Evolutionary conservation across 1,284 basidiomycete genomes (phyloP), one percentile per base, ranked within the genome.

Genomic region (Moniliella sp.): DNA sequence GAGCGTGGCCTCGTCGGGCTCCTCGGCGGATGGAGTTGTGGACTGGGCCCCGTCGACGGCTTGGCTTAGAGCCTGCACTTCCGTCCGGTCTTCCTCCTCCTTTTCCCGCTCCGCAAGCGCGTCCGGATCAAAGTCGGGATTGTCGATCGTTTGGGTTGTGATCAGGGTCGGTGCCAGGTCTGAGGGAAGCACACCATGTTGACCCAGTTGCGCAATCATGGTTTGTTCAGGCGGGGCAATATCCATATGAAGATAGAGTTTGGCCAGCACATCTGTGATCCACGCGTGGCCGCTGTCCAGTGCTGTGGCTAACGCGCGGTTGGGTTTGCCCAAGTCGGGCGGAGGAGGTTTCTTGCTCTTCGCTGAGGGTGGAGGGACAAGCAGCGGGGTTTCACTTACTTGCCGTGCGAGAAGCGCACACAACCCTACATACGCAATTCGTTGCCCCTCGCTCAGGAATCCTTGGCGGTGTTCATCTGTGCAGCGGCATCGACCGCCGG

Each of bases 211-310:
- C 19, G 56, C 50, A 33, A 59, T 59, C 56, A 59, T 59, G n/a
- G 32, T 32, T 39, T 59, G 56, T 34, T 59, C 48, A 35, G 27
- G 8, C 8, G 36, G 29, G 18, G 57, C 56, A 13, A 59, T 57
- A 25, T 56, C 56, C 45, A 59, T 54, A 34, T 59, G 56, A 37
- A 57, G 55, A 30, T 50, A 59, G 27, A 59, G 40, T 15, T 55
- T 48, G 17, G 53, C 46, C 48, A 57, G 52, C 35, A 59, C 52
- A 13, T 47, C 48, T 30, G 54, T 19, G 4, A 42, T 37, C 56
- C 56, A 59, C 30, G 46, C 38, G 4, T 51, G 45, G 25, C 42
- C 42, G 33, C 46, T 56, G 8, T 43, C n/a, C n/a, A n/a, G n/a
- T n/a, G n/a, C 34, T 17, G 42, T 46, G 15, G 46, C 48, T 5